Conservation (phyloP, 495 filamentous ascomycete species). For the Xylaria nigripes region DNA sequence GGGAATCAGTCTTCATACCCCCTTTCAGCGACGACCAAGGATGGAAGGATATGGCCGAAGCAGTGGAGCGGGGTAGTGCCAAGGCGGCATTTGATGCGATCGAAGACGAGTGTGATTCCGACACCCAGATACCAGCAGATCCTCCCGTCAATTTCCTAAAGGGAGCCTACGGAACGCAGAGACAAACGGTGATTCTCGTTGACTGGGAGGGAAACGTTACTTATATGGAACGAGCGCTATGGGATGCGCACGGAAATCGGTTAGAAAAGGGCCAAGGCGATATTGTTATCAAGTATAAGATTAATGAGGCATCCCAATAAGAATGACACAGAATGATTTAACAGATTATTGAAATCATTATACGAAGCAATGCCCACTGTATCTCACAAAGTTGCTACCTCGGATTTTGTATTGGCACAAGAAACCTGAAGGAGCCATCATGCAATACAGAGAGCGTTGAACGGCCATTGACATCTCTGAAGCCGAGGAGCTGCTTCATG, state of each 20-base stretch:
- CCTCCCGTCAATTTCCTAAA: slow-evolving; percentile 37
- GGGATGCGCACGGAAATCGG: slow-evolving; percentile 55
- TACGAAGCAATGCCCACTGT: not conserved
- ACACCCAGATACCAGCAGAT: slow-evolving; percentile 14
- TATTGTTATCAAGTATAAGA: slow-evolving; percentile 52
- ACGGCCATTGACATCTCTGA: too few species aligned
- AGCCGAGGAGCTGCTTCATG: too few species aligned
- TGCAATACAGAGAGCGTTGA: too few species aligned
- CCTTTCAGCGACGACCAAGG: slow-evolving; percentile 48
- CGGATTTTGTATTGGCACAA: not conserved
- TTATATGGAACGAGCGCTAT: slow-evolving; percentile 79
- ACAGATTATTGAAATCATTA: not conserved
- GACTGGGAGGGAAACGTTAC: slow-evolving; percentile 65
- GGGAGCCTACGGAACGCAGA: slow-evolving; percentile 83
- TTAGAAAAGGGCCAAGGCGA: slow-evolving; percentile 56
- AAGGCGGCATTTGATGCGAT: slow-evolving; percentile 23
- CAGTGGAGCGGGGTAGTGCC: slow-evolving; percentile 44
- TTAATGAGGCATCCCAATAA: slow-evolving; percentile 41
- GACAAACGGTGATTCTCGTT: slow-evolving; percentile 81
- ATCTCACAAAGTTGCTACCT: not conserved
- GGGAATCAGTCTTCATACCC: slow-evolving; percentile 80
- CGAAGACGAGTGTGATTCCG: slow-evolving; percentile 21
- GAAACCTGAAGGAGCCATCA: too few species aligned
- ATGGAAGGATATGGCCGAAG: slow-evolving; percentile 41
- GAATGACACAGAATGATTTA: not conserved